Percentiles rank a stretch among this genome's conserved stretches.
Evolutionary conservation across 257 asterid species (phyloP).

Genomic region (Ehretia macrophylla): DNA sequence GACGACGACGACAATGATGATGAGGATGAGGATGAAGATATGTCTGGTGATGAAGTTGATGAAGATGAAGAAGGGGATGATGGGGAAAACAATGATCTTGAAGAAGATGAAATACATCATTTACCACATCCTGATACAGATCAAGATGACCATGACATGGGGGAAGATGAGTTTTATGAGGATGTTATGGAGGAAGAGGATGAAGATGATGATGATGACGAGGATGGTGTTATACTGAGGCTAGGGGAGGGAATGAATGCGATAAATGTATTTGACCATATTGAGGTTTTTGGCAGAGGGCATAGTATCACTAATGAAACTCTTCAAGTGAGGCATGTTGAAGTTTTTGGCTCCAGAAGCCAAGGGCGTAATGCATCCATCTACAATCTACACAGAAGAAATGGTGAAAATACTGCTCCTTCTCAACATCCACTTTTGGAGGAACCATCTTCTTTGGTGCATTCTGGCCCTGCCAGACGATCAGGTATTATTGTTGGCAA

Average conservation of each 20-base stretch:
- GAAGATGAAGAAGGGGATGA: slow-evolving; percentile 70
- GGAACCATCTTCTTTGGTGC: slow-evolving; percentile 66
- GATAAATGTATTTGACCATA: slow-evolving; percentile 83
- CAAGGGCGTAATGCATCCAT: slow-evolving; percentile 92
- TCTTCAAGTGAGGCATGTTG: slow-evolving; percentile 93
- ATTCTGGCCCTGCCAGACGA: slow-evolving; percentile 47
- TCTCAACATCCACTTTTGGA: slow-evolving; percentile 82
- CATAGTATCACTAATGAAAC: slow-evolving; percentile 63
- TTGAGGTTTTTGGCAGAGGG: slow-evolving; percentile 89
- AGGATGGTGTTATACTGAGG: slow-evolving; percentile 87
- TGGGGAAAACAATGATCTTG: slow-evolving; percentile 72
- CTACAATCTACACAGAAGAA: slow-evolving; percentile 81
- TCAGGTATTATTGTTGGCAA: slow-evolving; percentile 36
- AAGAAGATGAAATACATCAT: slow-evolving; percentile 93
- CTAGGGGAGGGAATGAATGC: slow-evolving; percentile 98
- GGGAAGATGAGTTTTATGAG: slow-evolving; percentile 93
- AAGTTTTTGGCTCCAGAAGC: slow-evolving; percentile 91
- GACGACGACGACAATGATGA: slow-evolving; percentile 54
- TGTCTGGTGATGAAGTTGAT: slow-evolving; percentile 68
- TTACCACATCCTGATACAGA: slow-evolving; percentile 85
- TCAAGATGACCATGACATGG: slow-evolving; percentile 96
- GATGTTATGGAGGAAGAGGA: slow-evolving; percentile 90
- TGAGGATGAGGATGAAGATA: slow-evolving; percentile 66
- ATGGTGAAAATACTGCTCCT: slow-evolving; percentile 53
- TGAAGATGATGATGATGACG: slow-evolving; percentile 94